phyloP scores from a whole-genome alignment of 495 filamentous ascomycete genomes.

The Achaetomiella virescens region DNA sequence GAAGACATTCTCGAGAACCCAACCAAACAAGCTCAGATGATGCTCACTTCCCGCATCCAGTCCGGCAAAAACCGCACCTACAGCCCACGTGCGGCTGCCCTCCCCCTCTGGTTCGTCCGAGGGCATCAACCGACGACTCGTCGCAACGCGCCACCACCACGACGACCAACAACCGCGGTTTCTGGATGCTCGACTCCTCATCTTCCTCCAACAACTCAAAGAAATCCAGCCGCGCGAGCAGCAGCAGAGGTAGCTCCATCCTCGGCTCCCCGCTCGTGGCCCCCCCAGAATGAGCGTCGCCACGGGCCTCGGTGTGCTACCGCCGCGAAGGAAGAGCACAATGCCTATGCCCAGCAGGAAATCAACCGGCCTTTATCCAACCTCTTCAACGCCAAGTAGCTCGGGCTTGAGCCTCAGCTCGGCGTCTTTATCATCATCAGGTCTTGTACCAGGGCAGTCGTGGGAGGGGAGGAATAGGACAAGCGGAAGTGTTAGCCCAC shows the following conservation, averaged over 20 bases:
- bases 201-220: not conserved
- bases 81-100: not conserved
- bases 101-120: not conserved
- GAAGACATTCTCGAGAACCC: conserved; percentile 10
- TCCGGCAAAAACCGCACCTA: conserved; percentile 1
- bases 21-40: conserved; percentile 10
- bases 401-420: conserved; percentile 1
- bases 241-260: conserved; percentile 1
- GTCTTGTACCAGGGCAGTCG: not conserved
- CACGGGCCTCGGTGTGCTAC: not conserved
- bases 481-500: not conserved
- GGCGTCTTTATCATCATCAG: not conserved
- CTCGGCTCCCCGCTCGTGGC: conserved; percentile 1
- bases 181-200: not conserved
- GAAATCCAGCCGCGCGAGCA: conserved; percentile 1
- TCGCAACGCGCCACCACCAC: not conserved
- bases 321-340: conserved; percentile 1
- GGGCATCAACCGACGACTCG: not conserved
- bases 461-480: not conserved
- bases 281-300: conserved; percentile 1
- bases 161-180: conserved; percentile 1
- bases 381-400: not conserved
- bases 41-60: not conserved
- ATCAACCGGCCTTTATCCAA: not conserved
- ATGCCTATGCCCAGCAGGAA: not conserved